phyloP scores from a whole-genome alignment of 352 stramenopile species.

The Globisporangium nunn region DNA sequence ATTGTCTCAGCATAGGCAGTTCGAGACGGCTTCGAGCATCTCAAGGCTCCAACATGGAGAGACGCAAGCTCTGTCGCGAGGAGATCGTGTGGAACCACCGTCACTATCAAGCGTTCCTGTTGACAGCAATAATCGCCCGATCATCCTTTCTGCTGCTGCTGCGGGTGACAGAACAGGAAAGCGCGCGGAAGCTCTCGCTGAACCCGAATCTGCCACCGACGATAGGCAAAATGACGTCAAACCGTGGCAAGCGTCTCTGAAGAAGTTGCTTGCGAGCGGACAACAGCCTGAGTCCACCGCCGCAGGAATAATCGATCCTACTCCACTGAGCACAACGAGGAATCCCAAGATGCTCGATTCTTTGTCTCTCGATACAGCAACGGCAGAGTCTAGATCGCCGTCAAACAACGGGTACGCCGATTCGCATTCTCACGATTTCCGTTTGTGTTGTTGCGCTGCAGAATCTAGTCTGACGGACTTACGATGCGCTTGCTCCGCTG shows the following conservation, averaged over 20 bases:
- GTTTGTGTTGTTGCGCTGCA: too few relatives aligned
- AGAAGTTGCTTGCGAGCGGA: slow-evolving; percentile 44
- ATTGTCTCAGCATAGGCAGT: slow-evolving; percentile 24
- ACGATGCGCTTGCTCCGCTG: background rate
- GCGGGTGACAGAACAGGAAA: too few relatives aligned
- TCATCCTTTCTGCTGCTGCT: background rate
- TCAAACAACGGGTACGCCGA: slow-evolving; percentile 7
- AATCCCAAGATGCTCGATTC: slow-evolving; percentile 4
- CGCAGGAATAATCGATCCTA: background rate
- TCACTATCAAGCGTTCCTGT: background rate
- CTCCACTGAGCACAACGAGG: background rate
- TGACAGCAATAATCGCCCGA: background rate
- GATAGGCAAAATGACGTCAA: background rate
- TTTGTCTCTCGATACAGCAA: background rate
- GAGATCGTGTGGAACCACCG: background rate
- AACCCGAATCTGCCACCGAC: background rate
- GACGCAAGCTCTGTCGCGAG: background rate
- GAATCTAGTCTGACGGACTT: too few relatives aligned
- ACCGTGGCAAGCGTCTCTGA: slow-evolving; percentile 52
- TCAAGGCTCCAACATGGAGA: slow-evolving; percentile 1
- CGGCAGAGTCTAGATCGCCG: background rate
- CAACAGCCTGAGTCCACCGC: slow-evolving; percentile 8
- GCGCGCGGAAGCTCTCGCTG: background rate
- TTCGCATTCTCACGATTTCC: background rate
- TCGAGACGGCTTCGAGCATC: background rate